Evolutionary conservation across 805 yeast genomes (phyloP), one percentile per base, ranked within the genome.

Genomic region (Metschnikowia matae): DNA sequence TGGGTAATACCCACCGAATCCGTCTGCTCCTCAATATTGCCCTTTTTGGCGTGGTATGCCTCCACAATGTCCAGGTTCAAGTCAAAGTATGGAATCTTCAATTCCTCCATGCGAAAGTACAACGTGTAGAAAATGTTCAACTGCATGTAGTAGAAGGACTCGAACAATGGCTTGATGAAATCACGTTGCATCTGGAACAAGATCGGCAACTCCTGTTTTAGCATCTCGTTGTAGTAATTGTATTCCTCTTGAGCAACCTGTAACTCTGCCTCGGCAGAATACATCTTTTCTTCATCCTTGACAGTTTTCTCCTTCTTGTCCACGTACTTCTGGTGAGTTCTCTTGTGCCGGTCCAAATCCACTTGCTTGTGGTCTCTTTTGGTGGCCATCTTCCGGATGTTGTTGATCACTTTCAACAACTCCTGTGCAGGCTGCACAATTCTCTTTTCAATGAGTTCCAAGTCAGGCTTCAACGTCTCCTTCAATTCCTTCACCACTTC

Each of bases 71-170:
- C 98, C 41, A 87, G 78, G 46, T 81, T 75, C 64, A 94, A 75
- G 66, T 94, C 96, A 69, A 94, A 94, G 71, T 94, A 94, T 14
- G 97, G 97, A 58, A 94, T 94, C 73, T 94, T 90, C 87, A 92
- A 84, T 65, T 89, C 96, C 71, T 92, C 96, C 89, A 92, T 88
- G 61, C 87, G 81, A 64, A 80, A 85, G 74, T 88, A 91, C 54
- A 94, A 75, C 1, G 97, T 90, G 78, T 94, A 94, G 69, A 91
- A 94, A 51, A 94, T 89, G 74, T 94, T 94, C 75, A 94, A 80
- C 74, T 94, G 99, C 98, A 94, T 94, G 77, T 83, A 94, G 72
- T 94, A 94, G 69, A 94, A 85, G 49, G 95, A 85, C 61, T 92
- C 94, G 71, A 94, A 94, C 61, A 94, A 75, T 17, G 99, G 99